Base-by-base conservation (phyloP, 164 flowering plant genomes). In the Annona squamosa region DNA sequence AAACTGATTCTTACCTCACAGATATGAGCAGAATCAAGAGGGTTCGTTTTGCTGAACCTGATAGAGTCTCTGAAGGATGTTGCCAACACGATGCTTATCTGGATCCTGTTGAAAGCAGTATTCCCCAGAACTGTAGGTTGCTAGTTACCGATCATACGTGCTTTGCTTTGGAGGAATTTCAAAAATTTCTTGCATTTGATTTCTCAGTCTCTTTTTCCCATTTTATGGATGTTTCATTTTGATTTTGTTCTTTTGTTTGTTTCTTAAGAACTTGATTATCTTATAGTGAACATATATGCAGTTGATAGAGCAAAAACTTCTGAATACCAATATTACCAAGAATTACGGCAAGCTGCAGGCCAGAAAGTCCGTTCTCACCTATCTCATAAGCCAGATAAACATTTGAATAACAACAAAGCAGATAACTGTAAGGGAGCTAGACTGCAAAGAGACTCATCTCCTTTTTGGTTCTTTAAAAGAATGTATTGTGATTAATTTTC, bases 281-380 rank as follows among this genome's bases (percentile, higher is more conserved):
- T 52, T 68, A 71, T 63, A 71, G 10, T 61, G 71, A 76, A 48
- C 68, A 71, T 42, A 52, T 41, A 69, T 77, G 86, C 84, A 86
- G 91, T 46, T 65, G 81, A 74, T 75, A 84, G 67, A 5, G 83
- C 97, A 2, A 91, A 91, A 78, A 91, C 97, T 47, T 87, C 94
- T 0, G 97, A 91, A 78, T 91, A 73, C 76, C 88, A 88, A 3
- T 89, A 82, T 76, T 91, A 87, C 77, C 89, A 83, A 79, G 87
- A 80, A 68, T 72, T 90, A 45, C 87, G 82, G 81, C 76, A 73
- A 75, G 78, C 79, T 72, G 77, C 80, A 4, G 79, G 78, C 63
- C 74, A 19, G 1, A 65, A n/a, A 63, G 59, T 47, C 63, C 19
- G 63, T 44, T 77, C 75, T 65, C 67, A 67, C 75, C 59, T 77